Conservation (phyloP, 176 grass and related monocot species). For the Triticum aestivum region DNA sequence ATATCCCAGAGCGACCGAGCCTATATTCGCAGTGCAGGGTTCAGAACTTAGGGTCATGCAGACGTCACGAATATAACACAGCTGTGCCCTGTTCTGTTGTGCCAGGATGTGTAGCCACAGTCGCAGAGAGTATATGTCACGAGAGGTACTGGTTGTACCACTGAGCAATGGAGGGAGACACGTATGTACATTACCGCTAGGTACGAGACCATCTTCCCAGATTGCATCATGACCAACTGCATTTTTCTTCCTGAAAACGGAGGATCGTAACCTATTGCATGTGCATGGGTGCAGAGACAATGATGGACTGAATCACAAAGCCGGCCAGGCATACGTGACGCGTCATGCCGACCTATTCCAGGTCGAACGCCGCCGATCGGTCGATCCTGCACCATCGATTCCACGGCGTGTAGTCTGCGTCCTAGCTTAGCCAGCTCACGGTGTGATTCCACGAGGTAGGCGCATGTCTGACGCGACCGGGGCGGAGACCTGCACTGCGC, state of each 20-base stretch:
- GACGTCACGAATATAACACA: not conserved
- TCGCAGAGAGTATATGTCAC: not conserved
- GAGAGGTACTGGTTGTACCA: not conserved
- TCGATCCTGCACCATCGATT: not conserved
- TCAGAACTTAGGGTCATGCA: not conserved
- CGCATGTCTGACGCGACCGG: constrained; percentile 1
- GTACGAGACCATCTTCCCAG: not conserved
- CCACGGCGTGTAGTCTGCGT: not conserved
- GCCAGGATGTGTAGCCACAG: not conserved
- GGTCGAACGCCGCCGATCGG: not conserved
- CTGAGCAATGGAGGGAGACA: not conserved
- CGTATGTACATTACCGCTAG: not conserved
- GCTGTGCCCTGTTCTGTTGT: not conserved
- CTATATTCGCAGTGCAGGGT: not conserved
- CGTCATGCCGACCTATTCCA: not conserved
- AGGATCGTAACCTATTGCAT: no score
- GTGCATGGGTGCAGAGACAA: not conserved
- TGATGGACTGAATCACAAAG: not conserved
- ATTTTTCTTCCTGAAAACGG: no score
- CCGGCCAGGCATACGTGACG: not conserved
- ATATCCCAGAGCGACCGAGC: not conserved
- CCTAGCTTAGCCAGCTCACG: not conserved
- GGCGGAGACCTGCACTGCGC: not conserved
- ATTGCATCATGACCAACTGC: not conserved
- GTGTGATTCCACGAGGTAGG: not conserved